Evolutionary conservation across 768 basidiomycete genomes (phyloP).

Genomic region (Ephemerocybe angulata): DNA sequence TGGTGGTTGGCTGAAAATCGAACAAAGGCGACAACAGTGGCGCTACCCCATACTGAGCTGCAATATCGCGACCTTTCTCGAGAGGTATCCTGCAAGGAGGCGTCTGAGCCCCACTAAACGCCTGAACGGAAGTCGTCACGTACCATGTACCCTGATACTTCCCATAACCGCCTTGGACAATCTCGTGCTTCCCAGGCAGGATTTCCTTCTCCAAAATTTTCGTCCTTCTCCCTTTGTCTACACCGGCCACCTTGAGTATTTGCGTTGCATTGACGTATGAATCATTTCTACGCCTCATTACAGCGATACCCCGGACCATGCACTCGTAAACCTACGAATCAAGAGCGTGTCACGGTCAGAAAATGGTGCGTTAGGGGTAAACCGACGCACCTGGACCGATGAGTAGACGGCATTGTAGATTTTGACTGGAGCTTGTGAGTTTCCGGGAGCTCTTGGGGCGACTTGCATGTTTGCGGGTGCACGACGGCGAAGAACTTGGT

Average conservation of each 20-base stretch:
- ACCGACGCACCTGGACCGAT: constrained; percentile 66
- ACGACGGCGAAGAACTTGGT: neutral
- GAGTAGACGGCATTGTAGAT: constrained; percentile 94
- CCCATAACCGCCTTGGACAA: constrained; percentile 98
- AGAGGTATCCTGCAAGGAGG: constrained; percentile 79
- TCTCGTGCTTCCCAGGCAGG: constrained; percentile 91
- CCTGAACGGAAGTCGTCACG: constrained; percentile 20
- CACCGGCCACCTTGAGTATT: constrained; percentile 97
- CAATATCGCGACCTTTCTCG: constrained; percentile 89
- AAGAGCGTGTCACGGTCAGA: constrained; percentile 33
- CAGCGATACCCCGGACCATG: constrained; percentile 97
- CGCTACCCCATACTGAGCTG: constrained; percentile 87
- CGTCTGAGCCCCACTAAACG: constrained; percentile 6
- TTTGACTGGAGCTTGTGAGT: constrained; percentile 60
- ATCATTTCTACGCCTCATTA: constrained; percentile 94
- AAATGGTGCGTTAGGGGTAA: constrained; percentile 8
- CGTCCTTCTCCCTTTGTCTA: constrained; percentile 93
- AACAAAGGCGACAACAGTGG: constrained; percentile 86
- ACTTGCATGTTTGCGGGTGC: constrained; percentile 41
- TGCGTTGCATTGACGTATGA: constrained; percentile 98
- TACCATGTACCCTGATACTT: constrained; percentile 99
- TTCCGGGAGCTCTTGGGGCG: constrained; percentile 39
- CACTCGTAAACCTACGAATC: constrained; percentile 86
- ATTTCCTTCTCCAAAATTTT: constrained; percentile 98
- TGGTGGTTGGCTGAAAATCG: constrained; percentile 82